phyloP scores from a whole-genome alignment of 2,329 filamentous ascomycete genomes.

The Bisporella sp. region DNA sequence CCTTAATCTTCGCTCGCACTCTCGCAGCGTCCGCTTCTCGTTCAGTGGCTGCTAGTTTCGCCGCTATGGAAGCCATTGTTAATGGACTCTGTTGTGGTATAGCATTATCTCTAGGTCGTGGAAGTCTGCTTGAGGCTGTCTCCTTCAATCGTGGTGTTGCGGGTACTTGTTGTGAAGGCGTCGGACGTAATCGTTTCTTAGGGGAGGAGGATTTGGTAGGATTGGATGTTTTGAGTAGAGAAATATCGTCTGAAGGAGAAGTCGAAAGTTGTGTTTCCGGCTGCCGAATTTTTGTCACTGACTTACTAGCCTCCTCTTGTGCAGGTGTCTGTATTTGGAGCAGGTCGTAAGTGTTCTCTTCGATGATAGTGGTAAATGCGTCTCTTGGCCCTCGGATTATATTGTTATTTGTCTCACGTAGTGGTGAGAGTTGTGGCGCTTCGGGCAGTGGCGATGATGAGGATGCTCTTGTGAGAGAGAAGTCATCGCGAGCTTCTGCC shows the following conservation, averaged over 20 bases:
- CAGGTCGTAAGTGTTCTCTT: conserved; percentile 41
- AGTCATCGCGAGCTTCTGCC: conserved; percentile 20
- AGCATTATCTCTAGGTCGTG: conserved; percentile 21
- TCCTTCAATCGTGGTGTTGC: conserved; percentile 17
- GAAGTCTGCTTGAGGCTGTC: conserved; percentile 17
- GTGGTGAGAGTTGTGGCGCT: conserved; percentile 35
- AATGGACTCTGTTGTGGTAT: conserved; percentile 45
- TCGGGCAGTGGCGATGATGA: conserved; percentile 18
- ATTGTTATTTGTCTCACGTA: conserved; percentile 29
- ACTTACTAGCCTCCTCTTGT: conserved; percentile 23
- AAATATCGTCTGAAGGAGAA: conserved; percentile 15
- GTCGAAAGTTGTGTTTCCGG: conserved; percentile 4
- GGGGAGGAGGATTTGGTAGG: conserved; percentile 4
- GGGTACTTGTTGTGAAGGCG: conserved; percentile 1
- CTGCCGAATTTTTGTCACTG: conserved; percentile 11
- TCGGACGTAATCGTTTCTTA: conserved; percentile 7
- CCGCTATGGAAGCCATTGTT: conserved; percentile 54
- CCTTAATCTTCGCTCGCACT: conserved; percentile 54
- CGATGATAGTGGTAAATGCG: conserved; percentile 39
- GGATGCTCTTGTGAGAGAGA: conserved; percentile 17
- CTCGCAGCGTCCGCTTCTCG: conserved; percentile 57
- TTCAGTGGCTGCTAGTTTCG: conserved; percentile 57
- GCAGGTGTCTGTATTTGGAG: conserved; percentile 29
- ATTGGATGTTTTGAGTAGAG: conserved; percentile 16
- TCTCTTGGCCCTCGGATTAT: conserved; percentile 24